Conservation (phyloP, 768 basidiomycete genomes). For the Suillus americanus region DNA sequence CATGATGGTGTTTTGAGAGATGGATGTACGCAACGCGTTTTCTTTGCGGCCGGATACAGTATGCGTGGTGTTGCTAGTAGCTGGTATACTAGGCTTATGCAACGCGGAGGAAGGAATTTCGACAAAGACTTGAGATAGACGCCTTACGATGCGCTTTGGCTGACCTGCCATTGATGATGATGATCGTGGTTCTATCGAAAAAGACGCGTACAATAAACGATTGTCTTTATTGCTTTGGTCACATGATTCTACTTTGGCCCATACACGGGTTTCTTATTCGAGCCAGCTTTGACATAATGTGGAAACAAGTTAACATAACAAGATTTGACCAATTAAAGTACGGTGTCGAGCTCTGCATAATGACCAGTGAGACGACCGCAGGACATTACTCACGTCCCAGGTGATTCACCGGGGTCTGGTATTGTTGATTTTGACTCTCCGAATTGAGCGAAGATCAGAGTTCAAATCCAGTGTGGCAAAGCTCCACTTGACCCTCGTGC, state of each 20-base stretch:
- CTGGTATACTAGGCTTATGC: constrained; percentile 18
- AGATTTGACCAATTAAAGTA: not conserved
- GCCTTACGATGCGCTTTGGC: constrained; percentile 15
- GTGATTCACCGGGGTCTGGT: too few species aligned
- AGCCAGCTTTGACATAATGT: not conserved
- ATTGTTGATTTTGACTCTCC: not conserved
- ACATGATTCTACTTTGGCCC: not conserved
- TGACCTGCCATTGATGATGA: constrained; percentile 19
- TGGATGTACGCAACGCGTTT: constrained; percentile 36
- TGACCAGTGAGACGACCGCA: not conserved
- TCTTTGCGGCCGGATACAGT: constrained; percentile 43
- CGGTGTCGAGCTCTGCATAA: not conserved
- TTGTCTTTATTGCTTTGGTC: not conserved
- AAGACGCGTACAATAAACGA: constrained; percentile 22
- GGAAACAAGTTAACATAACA: not conserved
- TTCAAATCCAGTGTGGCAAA: not conserved
- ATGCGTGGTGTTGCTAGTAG: constrained; percentile 22
- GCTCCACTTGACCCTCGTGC: not conserved
- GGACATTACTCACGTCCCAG: not conserved
- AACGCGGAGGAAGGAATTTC: constrained; percentile 56
- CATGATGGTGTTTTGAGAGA: constrained; percentile 29
- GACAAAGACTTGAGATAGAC: constrained; percentile 52
- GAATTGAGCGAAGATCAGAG: not conserved
- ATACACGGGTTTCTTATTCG: not conserved
- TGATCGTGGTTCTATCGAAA: constrained; percentile 18